phyloP scores from a whole-genome alignment of 306 rosid genomes.

The Vigna angularis region DNA sequence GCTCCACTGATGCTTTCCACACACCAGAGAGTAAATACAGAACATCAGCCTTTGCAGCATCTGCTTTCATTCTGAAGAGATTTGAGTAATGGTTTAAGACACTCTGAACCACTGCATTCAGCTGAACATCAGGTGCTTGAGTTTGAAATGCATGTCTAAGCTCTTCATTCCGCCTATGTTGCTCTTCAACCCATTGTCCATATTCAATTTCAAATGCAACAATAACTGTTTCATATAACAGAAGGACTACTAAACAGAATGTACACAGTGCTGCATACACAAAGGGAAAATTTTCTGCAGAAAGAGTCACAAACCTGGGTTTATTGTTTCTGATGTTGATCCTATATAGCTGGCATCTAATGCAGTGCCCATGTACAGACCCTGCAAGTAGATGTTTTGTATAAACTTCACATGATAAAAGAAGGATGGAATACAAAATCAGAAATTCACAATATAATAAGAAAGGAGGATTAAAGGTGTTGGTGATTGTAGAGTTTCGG shows the following conservation, averaged over 20 bases:
- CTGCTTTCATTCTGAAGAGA: conserved; percentile 78
- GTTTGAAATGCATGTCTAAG: conserved; percentile 80
- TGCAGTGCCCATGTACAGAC: conserved; percentile 48
- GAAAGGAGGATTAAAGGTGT: conserved; percentile 11
- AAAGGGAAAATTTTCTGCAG: neutral
- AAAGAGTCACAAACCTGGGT: conserved; percentile 66
- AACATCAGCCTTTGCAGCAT: conserved; percentile 81
- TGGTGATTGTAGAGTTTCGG: conserved; percentile 32
- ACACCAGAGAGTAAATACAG: conserved; percentile 82
- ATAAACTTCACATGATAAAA: conserved; percentile 17
- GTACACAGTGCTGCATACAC: conserved; percentile 18
- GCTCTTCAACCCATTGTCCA: conserved; percentile 87
- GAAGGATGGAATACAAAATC: conserved; percentile 5
- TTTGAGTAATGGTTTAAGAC: conserved; percentile 70
- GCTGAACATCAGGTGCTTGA: conserved; percentile 63
- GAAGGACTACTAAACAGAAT: conserved; percentile 25
- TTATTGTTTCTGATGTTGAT: conserved; percentile 54
- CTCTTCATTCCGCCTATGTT: conserved; percentile 61
- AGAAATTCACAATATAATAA: conserved; percentile 1
- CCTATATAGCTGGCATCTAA: conserved; percentile 61
- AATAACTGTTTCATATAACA: conserved; percentile 59
- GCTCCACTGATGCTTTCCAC: conserved; percentile 87
- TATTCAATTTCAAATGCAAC: conserved; percentile 83
- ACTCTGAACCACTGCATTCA: conserved; percentile 64
- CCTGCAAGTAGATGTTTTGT: conserved; percentile 56